A percentile compares a stretch with the other conserved stretches of the same genome.
Conservation (phyloP, 164 flowering plant genomes). For the Cinnamomum chago region DNA sequence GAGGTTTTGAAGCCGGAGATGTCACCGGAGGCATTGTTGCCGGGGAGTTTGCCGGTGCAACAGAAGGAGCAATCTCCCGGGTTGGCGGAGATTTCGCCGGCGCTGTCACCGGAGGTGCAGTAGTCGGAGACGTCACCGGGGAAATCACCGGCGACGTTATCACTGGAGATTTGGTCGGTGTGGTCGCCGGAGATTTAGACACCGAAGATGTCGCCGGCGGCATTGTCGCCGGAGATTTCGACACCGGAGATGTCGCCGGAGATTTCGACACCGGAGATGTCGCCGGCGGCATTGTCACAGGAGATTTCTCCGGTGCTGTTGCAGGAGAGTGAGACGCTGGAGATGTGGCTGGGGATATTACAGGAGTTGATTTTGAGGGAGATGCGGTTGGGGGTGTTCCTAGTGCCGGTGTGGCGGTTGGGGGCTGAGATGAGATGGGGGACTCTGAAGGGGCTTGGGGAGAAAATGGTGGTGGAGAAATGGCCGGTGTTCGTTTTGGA, state of each 20-base stretch:
- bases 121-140: background rate
- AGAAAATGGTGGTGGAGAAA: background rate
- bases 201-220: background rate
- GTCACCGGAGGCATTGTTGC: background rate
- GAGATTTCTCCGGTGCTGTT: background rate
- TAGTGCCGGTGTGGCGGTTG: too few species aligned
- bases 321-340: background rate
- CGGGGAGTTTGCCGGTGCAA: background rate
- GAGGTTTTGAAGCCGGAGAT: background rate
- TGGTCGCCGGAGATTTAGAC: background rate
- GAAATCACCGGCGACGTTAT: too few species aligned
- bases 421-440: background rate
- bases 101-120: background rate
- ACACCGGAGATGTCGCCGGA: background rate
- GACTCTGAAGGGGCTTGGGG: background rate
- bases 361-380: background rate
- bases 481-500: background rate
- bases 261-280: background rate
- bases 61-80: background rate
- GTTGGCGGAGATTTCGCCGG: background rate
- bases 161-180: background rate
- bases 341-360: background rate
- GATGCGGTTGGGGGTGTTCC: too few species aligned
- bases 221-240: background rate
- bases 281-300: background rate